phyloP scores from a whole-genome alignment of 2,329 filamentous ascomycete species.

The Apiospora aurea region DNA sequence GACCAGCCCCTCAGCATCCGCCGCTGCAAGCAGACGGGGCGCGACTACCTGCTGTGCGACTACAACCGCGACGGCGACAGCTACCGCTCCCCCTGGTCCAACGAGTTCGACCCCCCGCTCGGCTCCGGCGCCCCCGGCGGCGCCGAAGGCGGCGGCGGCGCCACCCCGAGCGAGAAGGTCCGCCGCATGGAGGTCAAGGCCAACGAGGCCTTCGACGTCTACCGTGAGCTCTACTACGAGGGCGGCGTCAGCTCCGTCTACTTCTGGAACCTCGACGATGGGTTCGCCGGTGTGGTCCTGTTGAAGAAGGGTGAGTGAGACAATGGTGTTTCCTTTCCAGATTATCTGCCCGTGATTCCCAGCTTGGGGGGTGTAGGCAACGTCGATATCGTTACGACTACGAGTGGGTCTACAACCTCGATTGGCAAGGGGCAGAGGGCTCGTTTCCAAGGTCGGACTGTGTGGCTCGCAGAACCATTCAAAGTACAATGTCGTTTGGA shows the following conservation, averaged over 20 bases:
- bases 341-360: conserved; percentile 7
- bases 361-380: not conserved
- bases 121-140: conserved; percentile 63
- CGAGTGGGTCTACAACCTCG: not conserved
- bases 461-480: not conserved
- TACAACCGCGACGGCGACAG: conserved; percentile 99
- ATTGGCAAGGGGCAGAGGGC: not conserved
- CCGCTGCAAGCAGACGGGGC: conserved; percentile 85
- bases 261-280: conserved; percentile 97
- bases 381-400: not conserved
- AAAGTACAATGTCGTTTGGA: not conserved
- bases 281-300: conserved; percentile 93
- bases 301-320: conserved; percentile 82
- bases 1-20: conserved; percentile 91
- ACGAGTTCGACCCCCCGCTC: conserved; percentile 93
- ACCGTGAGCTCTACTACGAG: conserved; percentile 96
- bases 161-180: conserved; percentile 89
- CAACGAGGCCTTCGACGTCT: conserved; percentile 96
- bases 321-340: conserved; percentile 6
- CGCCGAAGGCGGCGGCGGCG: conserved; percentile 62
- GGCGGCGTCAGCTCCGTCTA: conserved; percentile 96
- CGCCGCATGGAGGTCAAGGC: conserved; percentile 92
- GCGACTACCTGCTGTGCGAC: conserved; percentile 98
- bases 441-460: not conserved
- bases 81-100: conserved; percentile 98